Evolutionary conservation across 441 rosid genomes (phyloP), one percentile per base, ranked within the genome.

Genomic region (Eugenia klotzschiana): DNA sequence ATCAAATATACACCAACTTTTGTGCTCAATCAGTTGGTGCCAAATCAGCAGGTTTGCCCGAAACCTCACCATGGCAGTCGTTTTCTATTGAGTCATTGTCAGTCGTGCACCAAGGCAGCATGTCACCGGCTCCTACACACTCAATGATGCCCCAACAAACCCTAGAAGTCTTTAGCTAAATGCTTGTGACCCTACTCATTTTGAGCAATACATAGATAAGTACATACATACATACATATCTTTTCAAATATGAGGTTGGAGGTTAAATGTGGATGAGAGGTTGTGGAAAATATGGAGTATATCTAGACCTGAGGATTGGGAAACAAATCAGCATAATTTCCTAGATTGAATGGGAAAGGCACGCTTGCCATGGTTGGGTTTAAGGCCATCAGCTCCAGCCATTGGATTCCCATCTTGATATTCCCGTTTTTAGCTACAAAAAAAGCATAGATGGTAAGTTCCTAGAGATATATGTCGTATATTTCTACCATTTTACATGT

Each of bases 161-260:
- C 22, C 22, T 5, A 1, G 6, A 51, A 16, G 22, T 3, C 54
- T 16, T 51, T 3, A 6, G 22, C 8, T 51, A 8, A 51, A 51
- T 51, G 22, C 22, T 51, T 3, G 8, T 51, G 18, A 18, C 54
- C 54, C 8, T 16, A 8, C 54, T 51, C 54, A 16, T 51, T 16
- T 51, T 51, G 54, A 16, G 54, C 54, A 51, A 16, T 16, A 51
- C 52, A 14, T 14, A 51, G 16, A 51, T 51, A 51, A 51, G 6
- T 49, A 49, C 51, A 49, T 1, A 51, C n/a, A n/a, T n/a, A n/a
- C 96, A 93, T 33, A 80, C 82, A 8, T 41, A 80, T 20, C 92
- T 84, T 94, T 93, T 94, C 94, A 93, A 25, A 93, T 93, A 97
- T 95, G 93, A 50, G 22, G 54, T 51, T 16, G 54, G 22, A 51